phyloP scores from a whole-genome alignment of 805 yeast species.

The Cyberlindnera bimundalis region DNA sequence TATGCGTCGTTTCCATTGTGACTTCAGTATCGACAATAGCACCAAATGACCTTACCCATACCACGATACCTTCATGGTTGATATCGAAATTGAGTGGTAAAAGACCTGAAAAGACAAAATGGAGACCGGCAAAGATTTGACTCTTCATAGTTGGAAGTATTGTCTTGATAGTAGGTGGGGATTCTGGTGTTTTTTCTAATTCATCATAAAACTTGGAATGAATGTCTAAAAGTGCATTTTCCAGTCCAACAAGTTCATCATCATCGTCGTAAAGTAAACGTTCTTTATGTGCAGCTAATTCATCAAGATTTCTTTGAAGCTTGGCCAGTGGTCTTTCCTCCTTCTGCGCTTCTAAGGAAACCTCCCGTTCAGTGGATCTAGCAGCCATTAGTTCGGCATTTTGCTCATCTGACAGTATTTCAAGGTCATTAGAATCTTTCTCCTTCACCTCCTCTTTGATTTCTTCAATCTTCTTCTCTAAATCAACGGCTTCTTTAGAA shows the following conservation, averaged over 20 bases:
- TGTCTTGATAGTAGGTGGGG: conserved; percentile 62
- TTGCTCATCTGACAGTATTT: conserved; percentile 34
- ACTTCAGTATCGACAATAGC: conserved; percentile 76
- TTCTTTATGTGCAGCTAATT: conserved; percentile 20
- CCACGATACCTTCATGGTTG: conserved; percentile 78
- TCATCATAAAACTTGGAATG: conserved; percentile 64
- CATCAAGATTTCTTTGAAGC: conserved; percentile 68
- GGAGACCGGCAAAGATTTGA: conserved; percentile 61
- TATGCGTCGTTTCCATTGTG: conserved; percentile 76
- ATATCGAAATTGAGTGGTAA: conserved; percentile 77
- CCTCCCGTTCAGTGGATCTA: conserved; percentile 53
- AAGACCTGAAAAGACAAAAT: conserved; percentile 82
- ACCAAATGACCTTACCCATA: conserved; percentile 92
- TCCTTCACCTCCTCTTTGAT: conserved; percentile 30
- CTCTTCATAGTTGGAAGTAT: conserved; percentile 74
- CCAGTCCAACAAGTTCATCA: conserved; percentile 63
- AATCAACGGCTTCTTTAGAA: conserved; percentile 30
- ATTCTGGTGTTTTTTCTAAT: conserved; percentile 37
- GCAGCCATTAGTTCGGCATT: conserved; percentile 30
- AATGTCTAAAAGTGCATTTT: conserved; percentile 56
- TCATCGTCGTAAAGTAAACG: conserved; percentile 74
- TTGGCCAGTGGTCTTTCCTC: conserved; percentile 82
- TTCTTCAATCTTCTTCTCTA: conserved; percentile 26
- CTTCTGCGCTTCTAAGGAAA: conserved; percentile 73
- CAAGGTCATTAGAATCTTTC: conserved; percentile 28